phyloP scores from a whole-genome alignment of 2,329 filamentous ascomycete species.

The Sporothrix curviconia region DNA sequence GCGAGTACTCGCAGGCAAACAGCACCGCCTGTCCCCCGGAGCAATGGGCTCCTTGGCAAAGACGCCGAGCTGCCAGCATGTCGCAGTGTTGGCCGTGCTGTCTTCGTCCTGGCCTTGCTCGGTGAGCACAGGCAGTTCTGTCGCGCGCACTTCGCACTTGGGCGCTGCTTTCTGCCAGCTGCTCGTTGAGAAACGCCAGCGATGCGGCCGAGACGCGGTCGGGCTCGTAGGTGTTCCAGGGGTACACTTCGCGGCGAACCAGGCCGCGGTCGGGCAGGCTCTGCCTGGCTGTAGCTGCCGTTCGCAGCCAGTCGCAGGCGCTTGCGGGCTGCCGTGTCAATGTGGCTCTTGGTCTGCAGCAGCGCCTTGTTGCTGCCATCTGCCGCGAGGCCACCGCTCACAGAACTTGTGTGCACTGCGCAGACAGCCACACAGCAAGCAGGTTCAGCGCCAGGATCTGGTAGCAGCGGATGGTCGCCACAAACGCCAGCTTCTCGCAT shows the following conservation, averaged over 20 bases:
- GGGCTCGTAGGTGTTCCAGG: conserved; percentile 61
- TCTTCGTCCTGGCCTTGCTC: conserved; percentile 24
- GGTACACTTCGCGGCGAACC: conserved; percentile 65
- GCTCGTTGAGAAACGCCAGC: conserved; percentile 63
- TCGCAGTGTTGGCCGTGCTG: conserved; percentile 40
- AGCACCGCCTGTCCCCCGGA: conserved; percentile 71
- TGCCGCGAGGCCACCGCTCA: conserved; percentile 52
- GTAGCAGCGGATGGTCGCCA: conserved; percentile 51
- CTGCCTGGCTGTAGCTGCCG: conserved; percentile 38
- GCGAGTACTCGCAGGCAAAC: conserved; percentile 72
- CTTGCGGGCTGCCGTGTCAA: conserved; percentile 46
- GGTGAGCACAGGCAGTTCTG: conserved; percentile 64
- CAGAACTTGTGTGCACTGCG: conserved; percentile 62
- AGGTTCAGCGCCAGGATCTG: conserved; percentile 53
- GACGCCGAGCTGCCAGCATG: conserved; percentile 74
- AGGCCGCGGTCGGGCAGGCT: conserved; percentile 63
- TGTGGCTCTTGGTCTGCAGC: conserved; percentile 44
- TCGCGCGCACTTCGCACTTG: conserved; percentile 72
- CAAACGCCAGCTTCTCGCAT: conserved; percentile 34
- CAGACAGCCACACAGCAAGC: conserved; percentile 60
- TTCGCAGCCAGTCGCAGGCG: not conserved
- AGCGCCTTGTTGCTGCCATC: conserved; percentile 50
- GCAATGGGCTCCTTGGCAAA: conserved; percentile 79
- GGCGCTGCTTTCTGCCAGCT: conserved; percentile 65
- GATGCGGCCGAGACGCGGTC: conserved; percentile 65